Evolutionary conservation across 305 asterid genomes (phyloP).

Genomic region (Ajuga reptans): DNA sequence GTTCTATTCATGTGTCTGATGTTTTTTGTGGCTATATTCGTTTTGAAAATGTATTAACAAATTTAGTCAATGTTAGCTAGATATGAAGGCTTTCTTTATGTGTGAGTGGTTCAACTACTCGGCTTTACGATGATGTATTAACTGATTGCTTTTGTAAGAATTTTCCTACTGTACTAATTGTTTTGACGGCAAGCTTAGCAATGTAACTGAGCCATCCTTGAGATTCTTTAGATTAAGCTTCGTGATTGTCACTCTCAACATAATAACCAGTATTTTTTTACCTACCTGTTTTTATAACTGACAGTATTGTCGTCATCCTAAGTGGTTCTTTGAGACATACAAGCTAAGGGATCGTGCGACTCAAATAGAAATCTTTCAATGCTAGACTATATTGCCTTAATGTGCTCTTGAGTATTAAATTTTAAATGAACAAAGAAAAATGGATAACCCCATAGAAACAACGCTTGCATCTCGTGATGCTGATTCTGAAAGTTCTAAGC

Average conservation of each 20-base stretch:
- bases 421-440: neutral
- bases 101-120: neutral
- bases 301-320: no score
- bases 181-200: neutral
- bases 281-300: no score
- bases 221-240: neutral
- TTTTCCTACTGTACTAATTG: neutral
- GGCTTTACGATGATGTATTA: neutral
- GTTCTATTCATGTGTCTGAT: neutral
- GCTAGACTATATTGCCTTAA: neutral
- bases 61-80: neutral
- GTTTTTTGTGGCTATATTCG: neutral
- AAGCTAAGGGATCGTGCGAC: neutral
- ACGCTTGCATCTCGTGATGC: neutral
- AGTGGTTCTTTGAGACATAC: no score
- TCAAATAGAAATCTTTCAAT: neutral
- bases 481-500: neutral
- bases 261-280: no score
- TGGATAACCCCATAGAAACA: neutral
- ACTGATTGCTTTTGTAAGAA: neutral
- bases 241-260: neutral
- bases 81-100: neutral
- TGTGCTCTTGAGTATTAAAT: neutral
- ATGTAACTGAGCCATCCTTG: neutral
- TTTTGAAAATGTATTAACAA: neutral